Base-by-base conservation (phyloP, 225 moss, liverwort and hornwort genomes). In the Sphagnum tenellum region DNA sequence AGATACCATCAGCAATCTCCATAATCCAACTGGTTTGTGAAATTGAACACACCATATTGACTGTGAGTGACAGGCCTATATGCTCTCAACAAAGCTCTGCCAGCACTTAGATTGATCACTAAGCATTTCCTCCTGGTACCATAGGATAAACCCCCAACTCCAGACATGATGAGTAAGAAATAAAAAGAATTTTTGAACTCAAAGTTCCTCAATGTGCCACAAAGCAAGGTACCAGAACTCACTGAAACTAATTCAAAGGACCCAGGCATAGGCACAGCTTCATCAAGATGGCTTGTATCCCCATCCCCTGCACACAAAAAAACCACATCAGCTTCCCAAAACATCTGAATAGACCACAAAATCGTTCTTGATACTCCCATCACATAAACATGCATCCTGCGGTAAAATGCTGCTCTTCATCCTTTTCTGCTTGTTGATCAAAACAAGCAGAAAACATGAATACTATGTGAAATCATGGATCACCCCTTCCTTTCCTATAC, bases 241-340 rank as follows among this genome's bases (percentile, higher is more conserved):
- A 91, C 91, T 63, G 88, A 84, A 47, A 71, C 60, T 10, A 91
- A 57, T 69, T 88, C 86, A 52, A 91, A 88, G 14, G 83, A 79
- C 65, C 75, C 84, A 5, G 91, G 91, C 68, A 86, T 58, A 65
- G 91, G 78, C 59, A 91, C 86, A 4, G 82, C 74, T 46, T 51
- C 3, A 67, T 81, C 79, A 67, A 91, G 78, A 62, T 91, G 90
- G 68, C 76, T 78, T 56, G 79, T 67, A 70, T 67, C 86, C 57
- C 90, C 90, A 10, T 91, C 90, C 53, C 90, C 90, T 91, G 75
- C 75, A 64, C 29, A 29, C 29, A 29, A 29, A 29, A 29, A 29
- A 29, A 29, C 29, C 29, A 0, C 29, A 29, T 29, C 29, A 29
- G 29, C 29, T 29, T 29, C 29, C 29, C 29, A 29, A 29, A 29